A percentile compares a stretch with the other conserved stretches of the same genome.
Evolutionary conservation across 371 early-diverging fungal genomes (phyloP).

Genomic region (Gilbertella persicaria): DNA sequence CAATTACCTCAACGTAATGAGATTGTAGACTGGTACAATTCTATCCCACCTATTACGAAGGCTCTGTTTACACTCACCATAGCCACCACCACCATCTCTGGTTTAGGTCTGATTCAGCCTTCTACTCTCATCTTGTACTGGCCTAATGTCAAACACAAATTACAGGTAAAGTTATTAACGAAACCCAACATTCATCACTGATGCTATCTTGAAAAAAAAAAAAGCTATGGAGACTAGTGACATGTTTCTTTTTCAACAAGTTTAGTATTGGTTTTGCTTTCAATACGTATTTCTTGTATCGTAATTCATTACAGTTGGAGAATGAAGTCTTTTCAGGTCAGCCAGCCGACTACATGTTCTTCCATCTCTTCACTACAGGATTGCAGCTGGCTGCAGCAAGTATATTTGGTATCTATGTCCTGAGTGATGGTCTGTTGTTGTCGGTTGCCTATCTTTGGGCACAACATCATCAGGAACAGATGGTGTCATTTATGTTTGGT

Average conservation of each 20-base stretch:
- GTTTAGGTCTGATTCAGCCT: constrained; percentile 48
- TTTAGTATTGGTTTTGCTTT: constrained; percentile 65
- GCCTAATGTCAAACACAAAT: constrained; percentile 20
- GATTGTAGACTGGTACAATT: constrained; percentile 52
- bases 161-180: constrained; percentile 20
- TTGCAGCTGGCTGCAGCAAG: constrained; percentile 39
- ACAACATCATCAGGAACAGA: constrained; percentile 60
- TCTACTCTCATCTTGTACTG: constrained; percentile 44
- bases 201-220: neutral
- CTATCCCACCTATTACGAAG: constrained; percentile 68
- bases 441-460: constrained; percentile 80
- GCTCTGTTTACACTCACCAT: constrained; percentile 58
- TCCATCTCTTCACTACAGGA: constrained; percentile 58
- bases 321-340: constrained; percentile 65
- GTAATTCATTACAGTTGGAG: constrained; percentile 75
- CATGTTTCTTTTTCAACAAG: constrained; percentile 63
- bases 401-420: constrained; percentile 22
- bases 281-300: constrained; percentile 73
- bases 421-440: constrained; percentile 60
- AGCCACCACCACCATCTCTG: constrained; percentile 48
- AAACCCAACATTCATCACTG: neutral
- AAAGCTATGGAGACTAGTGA: constrained; percentile 79
- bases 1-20: constrained; percentile 24
- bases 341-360: constrained; percentile 83
- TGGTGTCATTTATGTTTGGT: constrained; percentile 83